Conservation (phyloP, 2,329 filamentous ascomycete species). For the Herpotrichia juniperi region DNA sequence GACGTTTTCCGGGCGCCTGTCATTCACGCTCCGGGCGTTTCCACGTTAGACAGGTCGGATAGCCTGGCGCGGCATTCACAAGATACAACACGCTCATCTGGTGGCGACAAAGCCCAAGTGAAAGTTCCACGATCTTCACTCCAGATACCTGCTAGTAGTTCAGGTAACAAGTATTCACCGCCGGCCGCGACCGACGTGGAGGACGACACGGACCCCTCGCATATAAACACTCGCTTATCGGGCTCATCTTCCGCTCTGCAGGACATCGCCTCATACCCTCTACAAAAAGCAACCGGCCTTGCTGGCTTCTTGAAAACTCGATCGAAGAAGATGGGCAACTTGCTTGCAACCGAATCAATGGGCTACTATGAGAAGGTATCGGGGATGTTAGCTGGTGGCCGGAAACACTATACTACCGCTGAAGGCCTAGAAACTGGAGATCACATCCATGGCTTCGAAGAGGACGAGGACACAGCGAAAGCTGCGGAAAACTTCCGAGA, state of each 20-base stretch:
- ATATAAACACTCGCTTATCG: slow-evolving; percentile 38
- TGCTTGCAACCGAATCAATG: slow-evolving; percentile 90
- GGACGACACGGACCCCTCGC: slow-evolving; percentile 34
- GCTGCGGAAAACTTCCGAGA: slow-evolving; percentile 75
- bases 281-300: slow-evolving; percentile 82
- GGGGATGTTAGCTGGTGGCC: slow-evolving; percentile 93
- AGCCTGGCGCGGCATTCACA: slow-evolving; percentile 38
- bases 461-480: slow-evolving; percentile 59
- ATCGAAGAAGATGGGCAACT: slow-evolving; percentile 78
- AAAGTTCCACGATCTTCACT: slow-evolving; percentile 18
- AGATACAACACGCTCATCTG: slow-evolving; percentile 45
- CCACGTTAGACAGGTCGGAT: slow-evolving; percentile 30
- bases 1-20: slow-evolving; percentile 87
- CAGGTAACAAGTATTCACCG: slow-evolving; percentile 11
- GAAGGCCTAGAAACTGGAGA: slow-evolving; percentile 71
- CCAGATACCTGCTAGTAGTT: slow-evolving; percentile 16
- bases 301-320: slow-evolving; percentile 82
- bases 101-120: slow-evolving; percentile 20
- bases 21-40: slow-evolving; percentile 48
- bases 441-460: slow-evolving; percentile 60
- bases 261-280: slow-evolving; percentile 73
- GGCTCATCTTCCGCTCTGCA: slow-evolving; percentile 60
- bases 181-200: slow-evolving; percentile 26
- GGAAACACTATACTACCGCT: slow-evolving; percentile 83
- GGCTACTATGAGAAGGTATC: slow-evolving; percentile 96